phyloP scores from a whole-genome alignment of 1,139 yeast genomes.

The Candida tetrigidarum region DNA sequence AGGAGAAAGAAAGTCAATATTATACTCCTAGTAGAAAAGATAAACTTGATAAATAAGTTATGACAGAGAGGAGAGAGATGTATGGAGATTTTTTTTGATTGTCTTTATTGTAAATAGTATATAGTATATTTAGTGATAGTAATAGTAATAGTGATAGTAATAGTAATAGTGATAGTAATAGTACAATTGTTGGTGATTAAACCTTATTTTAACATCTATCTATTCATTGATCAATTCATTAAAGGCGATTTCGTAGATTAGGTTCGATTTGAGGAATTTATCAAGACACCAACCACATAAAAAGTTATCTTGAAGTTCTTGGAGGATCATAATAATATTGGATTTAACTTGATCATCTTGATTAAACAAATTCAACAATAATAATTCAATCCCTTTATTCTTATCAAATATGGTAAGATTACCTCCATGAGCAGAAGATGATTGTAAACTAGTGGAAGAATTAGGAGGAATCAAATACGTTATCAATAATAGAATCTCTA shows the following conservation, averaged over 20 bases:
- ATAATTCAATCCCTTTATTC: constrained; percentile 49
- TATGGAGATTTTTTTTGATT: not conserved
- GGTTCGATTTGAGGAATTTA: constrained; percentile 40
- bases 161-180: constrained; percentile 7
- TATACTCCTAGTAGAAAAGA: constrained; percentile 19
- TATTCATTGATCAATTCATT: constrained; percentile 31
- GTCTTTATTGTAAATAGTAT: no score
- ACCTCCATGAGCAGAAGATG: constrained; percentile 45
- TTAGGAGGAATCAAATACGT: constrained; percentile 51
- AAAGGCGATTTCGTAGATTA: constrained; percentile 48
- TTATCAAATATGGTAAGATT: constrained; percentile 49
- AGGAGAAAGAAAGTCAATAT: constrained; percentile 17
- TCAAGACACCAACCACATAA: constrained; percentile 53
- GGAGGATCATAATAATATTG: constrained; percentile 47
- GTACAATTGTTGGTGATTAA: not conserved
- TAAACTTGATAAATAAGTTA: constrained; percentile 14
- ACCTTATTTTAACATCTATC: not conserved
- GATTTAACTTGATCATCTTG: constrained; percentile 44
- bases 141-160: no score
- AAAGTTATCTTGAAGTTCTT: constrained; percentile 49
- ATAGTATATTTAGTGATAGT: no score
- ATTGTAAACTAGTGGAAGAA: constrained; percentile 45
- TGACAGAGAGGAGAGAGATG: not conserved
- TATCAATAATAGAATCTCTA: constrained; percentile 44
- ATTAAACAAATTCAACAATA: constrained; percentile 40